Base-by-base conservation (phyloP, 164 flowering plant species). In the Berberis vulgaris region DNA sequence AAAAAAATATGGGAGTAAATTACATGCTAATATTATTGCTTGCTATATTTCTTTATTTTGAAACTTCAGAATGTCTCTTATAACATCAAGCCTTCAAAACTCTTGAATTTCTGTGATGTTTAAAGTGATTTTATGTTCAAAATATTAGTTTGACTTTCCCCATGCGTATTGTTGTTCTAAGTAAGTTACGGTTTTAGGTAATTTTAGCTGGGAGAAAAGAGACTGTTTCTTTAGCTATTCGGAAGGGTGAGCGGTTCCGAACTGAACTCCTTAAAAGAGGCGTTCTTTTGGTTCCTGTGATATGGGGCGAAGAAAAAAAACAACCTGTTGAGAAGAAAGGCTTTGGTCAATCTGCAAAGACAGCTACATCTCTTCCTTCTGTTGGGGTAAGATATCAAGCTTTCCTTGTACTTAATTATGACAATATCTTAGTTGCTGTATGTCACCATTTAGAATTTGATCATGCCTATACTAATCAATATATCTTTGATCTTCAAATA, bases 191-290 rank as follows among this genome's bases (percentile, higher is more conserved):
- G 13, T 38, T 47, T 64, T 69, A 91, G 99, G 97, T 91, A 59
- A 89, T 91, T 78, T 75, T 94, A 73, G 99, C 97, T 50, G 99
- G 97, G 54, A 79, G 73, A 41, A 94, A 85, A 52, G 99, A 87
- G 68, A 72, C 86, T 49, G 90, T 94, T 73, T 76, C 89, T 56
- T 60, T 66, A 63, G 90, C 97, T 41, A 76, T 91, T 57, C 72
- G 75, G 66, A 87, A 84, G 74, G 95, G 96, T 58, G 96, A 89
- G 70, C 83, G 89, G 62, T 91, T 89, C 64, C 76, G 97, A 57
- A 87, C 87, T 58, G 99, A 94, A 62, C 97, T 94, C 72, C 80
- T 94, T 39, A 80, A 75, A 66, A 83, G 96, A 60, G 97, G 99
- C 73, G 91, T 91, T 76, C 89, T 94, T 63, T 69, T 94, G 71